phyloP scores from a whole-genome alignment of 805 yeast genomes.

The Teunomyces barrocoloradensis region DNA sequence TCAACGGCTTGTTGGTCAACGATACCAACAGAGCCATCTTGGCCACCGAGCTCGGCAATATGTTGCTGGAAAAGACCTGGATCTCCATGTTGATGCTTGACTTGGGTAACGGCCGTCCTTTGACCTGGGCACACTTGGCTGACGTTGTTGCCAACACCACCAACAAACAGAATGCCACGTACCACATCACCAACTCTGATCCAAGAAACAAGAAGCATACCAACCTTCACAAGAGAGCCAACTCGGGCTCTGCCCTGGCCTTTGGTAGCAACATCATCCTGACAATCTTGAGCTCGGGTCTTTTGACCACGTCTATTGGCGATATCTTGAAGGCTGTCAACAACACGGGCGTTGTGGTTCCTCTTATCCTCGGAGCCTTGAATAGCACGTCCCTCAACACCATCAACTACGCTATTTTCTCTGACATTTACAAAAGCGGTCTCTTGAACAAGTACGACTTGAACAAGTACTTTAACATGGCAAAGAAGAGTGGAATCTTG shows the following conservation, averaged over 20 bases:
- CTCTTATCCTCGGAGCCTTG: conserved; percentile 24
- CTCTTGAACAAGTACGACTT: conserved; percentile 31
- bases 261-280: conserved; percentile 30
- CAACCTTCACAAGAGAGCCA: conserved; percentile 6
- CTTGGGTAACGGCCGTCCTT: conserved; percentile 32
- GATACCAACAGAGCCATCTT: conserved; percentile 26
- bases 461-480: conserved; percentile 17
- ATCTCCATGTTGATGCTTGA: conserved; percentile 26
- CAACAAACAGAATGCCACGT: conserved; percentile 27
- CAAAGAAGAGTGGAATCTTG: conserved; percentile 22
- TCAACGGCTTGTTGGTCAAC: conserved; percentile 25
- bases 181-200: conserved; percentile 27
- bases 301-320: conserved; percentile 9
- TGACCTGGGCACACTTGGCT: conserved; percentile 30
- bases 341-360: conserved; percentile 27
- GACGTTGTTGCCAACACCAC: conserved; percentile 25
- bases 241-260: conserved; percentile 29
- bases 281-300: conserved; percentile 4
- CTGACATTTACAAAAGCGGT: conserved; percentile 31
- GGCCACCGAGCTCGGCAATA: conserved; percentile 25
- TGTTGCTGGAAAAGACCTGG: conserved; percentile 27
- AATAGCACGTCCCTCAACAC: conserved; percentile 17
- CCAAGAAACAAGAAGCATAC: conserved; percentile 6
- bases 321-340: conserved; percentile 30
- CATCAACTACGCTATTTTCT: conserved; percentile 21